These are phyloP conservation scores for Hyphopichia khmerensis DNA, from an alignment of 1,139 yeast genomes.

Conservation along the genomic window DNA sequence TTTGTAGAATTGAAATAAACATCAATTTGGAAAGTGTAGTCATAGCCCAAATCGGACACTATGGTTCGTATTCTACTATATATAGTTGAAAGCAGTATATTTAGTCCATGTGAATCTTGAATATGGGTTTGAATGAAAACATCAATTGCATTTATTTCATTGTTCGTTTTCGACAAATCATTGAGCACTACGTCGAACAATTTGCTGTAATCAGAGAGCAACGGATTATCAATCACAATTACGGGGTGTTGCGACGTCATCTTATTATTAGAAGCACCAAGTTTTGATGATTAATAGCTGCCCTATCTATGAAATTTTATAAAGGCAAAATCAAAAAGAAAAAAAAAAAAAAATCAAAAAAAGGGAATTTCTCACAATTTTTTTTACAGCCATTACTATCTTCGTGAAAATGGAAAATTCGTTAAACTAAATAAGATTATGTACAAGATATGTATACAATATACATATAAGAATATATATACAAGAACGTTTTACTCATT, in stretches of 20 bases:
- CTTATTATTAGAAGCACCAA: neutral
- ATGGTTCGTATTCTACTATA: conserved; percentile 25
- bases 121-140: conserved; percentile 21
- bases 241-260: conserved; percentile 15
- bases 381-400: conserved; percentile 2
- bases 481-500: neutral
- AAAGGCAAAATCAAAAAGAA: too few species aligned
- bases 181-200: conserved; percentile 12
- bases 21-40: conserved; percentile 30
- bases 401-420: neutral
- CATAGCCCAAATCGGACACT: conserved; percentile 19
- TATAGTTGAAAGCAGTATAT: conserved; percentile 23
- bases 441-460: conserved; percentile 2
- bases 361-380: conserved; percentile 1
- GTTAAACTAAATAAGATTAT: conserved; percentile 2
- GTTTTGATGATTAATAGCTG: too few species aligned
- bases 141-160: conserved; percentile 14
- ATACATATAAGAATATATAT: too few species aligned
- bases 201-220: conserved; percentile 19
- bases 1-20: conserved; percentile 24
- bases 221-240: conserved; percentile 26
- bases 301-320: too few species aligned
- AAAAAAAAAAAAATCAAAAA: neutral
- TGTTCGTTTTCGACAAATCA: neutral
- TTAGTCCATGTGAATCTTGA: conserved; percentile 20